These are phyloP conservation scores for Auxenochlorella protothecoides DNA, from an alignment of 139 green algal species.

Conservation along the genomic window DNA sequence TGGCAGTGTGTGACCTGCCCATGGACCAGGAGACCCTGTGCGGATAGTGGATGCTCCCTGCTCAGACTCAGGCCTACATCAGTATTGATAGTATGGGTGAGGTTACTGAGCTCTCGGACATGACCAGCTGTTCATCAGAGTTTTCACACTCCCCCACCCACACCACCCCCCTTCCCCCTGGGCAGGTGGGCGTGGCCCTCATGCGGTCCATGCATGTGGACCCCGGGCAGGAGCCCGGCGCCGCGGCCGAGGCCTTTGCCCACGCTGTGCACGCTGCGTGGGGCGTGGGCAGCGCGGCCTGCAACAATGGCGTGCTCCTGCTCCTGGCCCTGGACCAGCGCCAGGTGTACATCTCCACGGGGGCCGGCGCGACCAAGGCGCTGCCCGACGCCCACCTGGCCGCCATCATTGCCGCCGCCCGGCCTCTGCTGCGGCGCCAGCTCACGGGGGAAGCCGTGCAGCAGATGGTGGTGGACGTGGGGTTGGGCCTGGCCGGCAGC, in stretches of 20 bases:
- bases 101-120: too few relatives aligned
- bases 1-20: too few relatives aligned
- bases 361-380: slow-evolving; percentile 6
- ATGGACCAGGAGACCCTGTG: too few relatives aligned
- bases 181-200: slow-evolving; percentile 46
- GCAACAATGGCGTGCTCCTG: slow-evolving; percentile 58
- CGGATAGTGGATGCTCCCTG: too few relatives aligned
- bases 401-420: slow-evolving; percentile 30
- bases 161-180: not conserved
- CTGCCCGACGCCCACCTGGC: slow-evolving; percentile 21
- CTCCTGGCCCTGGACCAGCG: slow-evolving; percentile 46
- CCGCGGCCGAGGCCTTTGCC: slow-evolving; percentile 33
- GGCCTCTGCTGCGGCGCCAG: slow-evolving; percentile 16
- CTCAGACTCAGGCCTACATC: too few relatives aligned
- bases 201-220: slow-evolving; percentile 33
- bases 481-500: slow-evolving; percentile 30
- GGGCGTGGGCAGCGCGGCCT: slow-evolving; percentile 48
- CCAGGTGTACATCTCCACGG: slow-evolving; percentile 41
- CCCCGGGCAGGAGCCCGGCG: not conserved
- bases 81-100: too few relatives aligned
- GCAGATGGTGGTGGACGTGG: slow-evolving; percentile 33
- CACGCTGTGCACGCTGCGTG: slow-evolving; percentile 39
- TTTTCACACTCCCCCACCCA: not conserved
- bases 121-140: not conserved
- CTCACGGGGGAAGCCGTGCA: slow-evolving; percentile 41